Evolutionary conservation across 2,329 filamentous ascomycete species (phyloP), one percentile per base, ranked within the genome.

Genomic region (Sordariomycetes sp.): DNA sequence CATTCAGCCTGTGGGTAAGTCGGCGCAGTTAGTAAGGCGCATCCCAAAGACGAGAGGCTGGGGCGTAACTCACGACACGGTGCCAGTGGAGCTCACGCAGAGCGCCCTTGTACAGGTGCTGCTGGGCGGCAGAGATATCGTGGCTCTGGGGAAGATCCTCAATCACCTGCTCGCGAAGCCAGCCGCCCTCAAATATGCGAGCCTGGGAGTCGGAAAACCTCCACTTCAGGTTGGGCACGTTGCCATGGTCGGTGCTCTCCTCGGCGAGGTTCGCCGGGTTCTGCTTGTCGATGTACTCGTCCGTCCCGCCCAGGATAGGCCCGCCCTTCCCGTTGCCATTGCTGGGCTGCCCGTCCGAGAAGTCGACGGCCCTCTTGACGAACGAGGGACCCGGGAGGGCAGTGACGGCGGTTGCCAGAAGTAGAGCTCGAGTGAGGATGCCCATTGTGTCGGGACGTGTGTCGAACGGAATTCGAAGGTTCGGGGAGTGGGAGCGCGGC

Each of bases 21-120:
- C 28, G 4, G 28, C 8, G 28, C 8, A 32, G 8, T 32, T n/a
- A n/a, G 14, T 4, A 16, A 43, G 18, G 12, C 37, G 14, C 37
- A 43, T n/a, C 12, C 6, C 14, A 16, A 16, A 16, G 37, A 14
- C 22, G 20, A n/a, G 6, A 24, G n/a, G 46, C 46, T n/a, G 16
- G 20, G 0, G 0, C 4, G 12, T 67, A 72, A 72, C 79, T 61
- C 71, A 85, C 82, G n/a, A 85, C 81, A 62, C 76, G 74, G 65
- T 87, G 84, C 85, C 83, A 88, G 64, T 87, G 84, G 14, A 87
- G 72, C 67, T 88, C 83, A 6, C 83, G 78, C 37, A 86, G 79
- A 0, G 83, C 81, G 2, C 85, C 85, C 67, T 86, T 87, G 59
- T 76, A 79, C 57, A 88, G 70, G 69, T 88, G 85, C 69, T 87